Conservation (phyloP, 352 stramenopile genomes). For the Globisporangium uncinulatum region DNA sequence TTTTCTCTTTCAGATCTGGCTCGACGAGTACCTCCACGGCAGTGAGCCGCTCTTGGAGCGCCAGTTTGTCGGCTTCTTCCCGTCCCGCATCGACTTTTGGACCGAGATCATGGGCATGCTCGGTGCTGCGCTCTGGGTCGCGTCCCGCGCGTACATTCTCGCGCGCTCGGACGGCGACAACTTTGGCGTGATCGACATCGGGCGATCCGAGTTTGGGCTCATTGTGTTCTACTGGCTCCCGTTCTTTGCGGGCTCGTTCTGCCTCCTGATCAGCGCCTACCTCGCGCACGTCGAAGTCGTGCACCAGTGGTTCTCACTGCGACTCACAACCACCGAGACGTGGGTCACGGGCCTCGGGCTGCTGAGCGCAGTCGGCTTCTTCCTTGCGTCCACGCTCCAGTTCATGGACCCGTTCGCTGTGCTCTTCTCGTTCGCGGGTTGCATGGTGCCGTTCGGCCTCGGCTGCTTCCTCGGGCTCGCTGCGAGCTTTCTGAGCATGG, state of each 20-base stretch:
- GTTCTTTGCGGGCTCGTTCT: conserved; percentile 78
- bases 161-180: conserved; percentile 27
- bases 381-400: conserved; percentile 74
- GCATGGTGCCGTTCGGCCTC: conserved; percentile 63
- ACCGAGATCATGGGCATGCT: conserved; percentile 52
- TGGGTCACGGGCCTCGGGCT: conserved; percentile 55
- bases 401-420: conserved; percentile 81
- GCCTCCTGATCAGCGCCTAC: conserved; percentile 69
- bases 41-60: conserved; percentile 57
- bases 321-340: conserved; percentile 50
- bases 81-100: conserved; percentile 83
- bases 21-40: conserved; percentile 82
- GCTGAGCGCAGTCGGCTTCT: conserved; percentile 61
- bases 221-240: conserved; percentile 79
- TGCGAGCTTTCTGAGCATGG: conserved; percentile 60
- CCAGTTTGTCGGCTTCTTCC: conserved; percentile 72
- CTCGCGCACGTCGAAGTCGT: conserved; percentile 79
- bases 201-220: conserved; percentile 49
- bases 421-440: conserved; percentile 68
- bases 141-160: conserved; percentile 28
- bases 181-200: conserved; percentile 73
- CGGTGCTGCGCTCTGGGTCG: conserved; percentile 59
- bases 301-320: conserved; percentile 78
- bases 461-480: conserved; percentile 62
- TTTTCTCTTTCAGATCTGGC: conserved; percentile 37